These are phyloP conservation scores for Phytopythium chamaehyphon DNA, from an alignment of 352 stramenopile genomes.

Conservation along the genomic window DNA sequence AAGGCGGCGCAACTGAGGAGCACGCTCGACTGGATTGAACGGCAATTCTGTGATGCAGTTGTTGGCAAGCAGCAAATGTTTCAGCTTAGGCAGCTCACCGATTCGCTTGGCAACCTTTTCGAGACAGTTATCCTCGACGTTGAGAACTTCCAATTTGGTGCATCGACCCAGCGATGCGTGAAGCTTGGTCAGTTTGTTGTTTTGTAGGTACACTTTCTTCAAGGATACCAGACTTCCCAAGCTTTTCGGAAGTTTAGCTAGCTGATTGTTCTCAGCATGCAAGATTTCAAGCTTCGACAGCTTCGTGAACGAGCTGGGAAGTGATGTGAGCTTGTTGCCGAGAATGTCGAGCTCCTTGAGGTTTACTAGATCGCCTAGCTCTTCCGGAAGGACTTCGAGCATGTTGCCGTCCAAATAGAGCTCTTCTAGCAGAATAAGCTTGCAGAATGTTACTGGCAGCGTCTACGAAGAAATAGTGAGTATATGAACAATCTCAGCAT, in stretches of 20 bases:
- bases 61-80: constrained; percentile 80
- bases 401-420: constrained; percentile 82
- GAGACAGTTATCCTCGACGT: constrained; percentile 81
- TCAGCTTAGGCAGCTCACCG: constrained; percentile 68
- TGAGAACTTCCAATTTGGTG: constrained; percentile 74
- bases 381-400: constrained; percentile 60
- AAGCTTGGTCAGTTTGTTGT: constrained; percentile 80
- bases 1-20: constrained; percentile 60
- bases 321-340: constrained; percentile 55
- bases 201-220: constrained; percentile 80
- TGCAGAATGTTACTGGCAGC: constrained; percentile 58
- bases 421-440: constrained; percentile 70
- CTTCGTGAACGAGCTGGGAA: constrained; percentile 68
- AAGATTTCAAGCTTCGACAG: constrained; percentile 75
- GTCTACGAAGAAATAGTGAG: constrained; percentile 18
- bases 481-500: constrained; percentile 2
- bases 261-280: constrained; percentile 71
- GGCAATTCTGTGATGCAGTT: constrained; percentile 79
- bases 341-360: constrained; percentile 74
- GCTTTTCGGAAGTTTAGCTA: constrained; percentile 75
- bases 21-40: constrained; percentile 76
- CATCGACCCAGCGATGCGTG: constrained; percentile 76
- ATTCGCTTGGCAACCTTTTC: constrained; percentile 84
- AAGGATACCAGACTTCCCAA: constrained; percentile 60
- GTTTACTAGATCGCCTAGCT: constrained; percentile 69